phyloP scores from a whole-genome alignment of 2,329 filamentous ascomycete species.

The Xenoacremonium recifei region DNA sequence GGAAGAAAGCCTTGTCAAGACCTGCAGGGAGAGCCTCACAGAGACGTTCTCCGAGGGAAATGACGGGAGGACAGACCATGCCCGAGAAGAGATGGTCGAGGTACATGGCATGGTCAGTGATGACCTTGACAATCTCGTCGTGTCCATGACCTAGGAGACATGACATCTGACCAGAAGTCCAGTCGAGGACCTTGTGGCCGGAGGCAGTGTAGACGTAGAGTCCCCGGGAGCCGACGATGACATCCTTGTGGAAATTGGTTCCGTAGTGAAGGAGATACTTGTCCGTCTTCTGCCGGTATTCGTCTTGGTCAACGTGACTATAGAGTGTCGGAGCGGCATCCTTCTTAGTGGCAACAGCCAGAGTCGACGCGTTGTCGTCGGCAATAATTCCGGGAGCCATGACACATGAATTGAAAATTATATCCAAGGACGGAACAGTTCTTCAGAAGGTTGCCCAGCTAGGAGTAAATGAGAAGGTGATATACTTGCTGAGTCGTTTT shows the following conservation, averaged over 20 bases:
- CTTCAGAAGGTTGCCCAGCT: too few relatives aligned
- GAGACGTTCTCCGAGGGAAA: conserved; percentile 52
- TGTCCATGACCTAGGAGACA: conserved; percentile 58
- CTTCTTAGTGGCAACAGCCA: conserved; percentile 5
- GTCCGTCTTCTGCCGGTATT: conserved; percentile 19
- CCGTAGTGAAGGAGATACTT: conserved; percentile 27
- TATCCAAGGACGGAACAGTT: too few relatives aligned
- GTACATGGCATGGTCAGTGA: conserved; percentile 45
- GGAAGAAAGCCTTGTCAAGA: conserved; percentile 56
- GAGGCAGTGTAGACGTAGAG: conserved; percentile 45
- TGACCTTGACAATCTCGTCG: conserved; percentile 55
- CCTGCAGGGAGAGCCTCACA: conserved; percentile 45
- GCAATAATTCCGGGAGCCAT: conserved; percentile 24
- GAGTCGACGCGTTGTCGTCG: conserved; percentile 4
- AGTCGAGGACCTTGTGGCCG: conserved; percentile 52
- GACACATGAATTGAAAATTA: not conserved
- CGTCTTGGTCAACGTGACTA: conserved; percentile 14
- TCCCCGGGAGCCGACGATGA: conserved; percentile 43
- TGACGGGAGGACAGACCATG: conserved; percentile 58
- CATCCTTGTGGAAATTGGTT: conserved; percentile 24
- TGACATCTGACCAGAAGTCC: conserved; percentile 61
- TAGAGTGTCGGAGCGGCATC: conserved; percentile 18
- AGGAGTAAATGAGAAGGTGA: too few relatives aligned
- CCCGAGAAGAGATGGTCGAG: conserved; percentile 60
- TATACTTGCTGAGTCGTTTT: too few relatives aligned